phyloP scores from a whole-genome alignment of 345 rosid species.

The Eutrema yunnanense region DNA sequence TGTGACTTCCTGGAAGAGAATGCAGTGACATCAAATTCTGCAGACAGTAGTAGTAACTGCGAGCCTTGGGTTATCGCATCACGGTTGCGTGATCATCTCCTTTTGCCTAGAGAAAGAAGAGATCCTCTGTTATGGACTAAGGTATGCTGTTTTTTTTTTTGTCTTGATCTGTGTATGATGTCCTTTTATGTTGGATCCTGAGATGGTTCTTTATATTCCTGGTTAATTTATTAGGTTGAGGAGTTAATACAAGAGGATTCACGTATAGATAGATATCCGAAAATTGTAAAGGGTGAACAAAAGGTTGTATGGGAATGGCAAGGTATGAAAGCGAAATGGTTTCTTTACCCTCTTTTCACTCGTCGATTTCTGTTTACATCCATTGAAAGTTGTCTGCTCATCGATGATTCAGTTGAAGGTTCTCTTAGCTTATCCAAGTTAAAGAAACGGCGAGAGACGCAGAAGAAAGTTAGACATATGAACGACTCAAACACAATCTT shows the following conservation, averaged over 20 bases:
- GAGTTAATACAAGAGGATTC: conserved; percentile 84
- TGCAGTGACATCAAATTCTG: conserved; percentile 52
- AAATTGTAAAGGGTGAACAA: conserved; percentile 79
- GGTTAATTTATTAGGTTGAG: conserved; percentile 56
- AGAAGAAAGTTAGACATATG: conserved; percentile 29
- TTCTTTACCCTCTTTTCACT: neutral
- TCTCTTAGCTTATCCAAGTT: conserved; percentile 53
- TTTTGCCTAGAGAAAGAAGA: conserved; percentile 82
- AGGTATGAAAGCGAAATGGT: conserved; percentile 38
- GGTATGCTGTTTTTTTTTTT: conserved; percentile 32
- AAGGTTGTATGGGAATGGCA: conserved; percentile 99
- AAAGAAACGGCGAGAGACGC: conserved; percentile 37
- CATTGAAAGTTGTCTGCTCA: neutral
- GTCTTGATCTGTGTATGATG: too few relatives aligned
- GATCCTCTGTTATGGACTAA: conserved; percentile 71
- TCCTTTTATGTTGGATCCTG: neutral
- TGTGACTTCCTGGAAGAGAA: conserved; percentile 87
- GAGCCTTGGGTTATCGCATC: conserved; percentile 89
- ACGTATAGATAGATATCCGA: conserved; percentile 74
- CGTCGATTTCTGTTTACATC: neutral
- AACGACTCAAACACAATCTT: conserved; percentile 13
- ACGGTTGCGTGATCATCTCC: conserved; percentile 77
- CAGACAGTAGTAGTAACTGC: conserved; percentile 30
- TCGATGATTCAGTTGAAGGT: conserved; percentile 53
- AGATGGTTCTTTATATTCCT: neutral